Conservation (phyloP, 495 filamentous ascomycete species). For the Entonaema liquescens region DNA sequence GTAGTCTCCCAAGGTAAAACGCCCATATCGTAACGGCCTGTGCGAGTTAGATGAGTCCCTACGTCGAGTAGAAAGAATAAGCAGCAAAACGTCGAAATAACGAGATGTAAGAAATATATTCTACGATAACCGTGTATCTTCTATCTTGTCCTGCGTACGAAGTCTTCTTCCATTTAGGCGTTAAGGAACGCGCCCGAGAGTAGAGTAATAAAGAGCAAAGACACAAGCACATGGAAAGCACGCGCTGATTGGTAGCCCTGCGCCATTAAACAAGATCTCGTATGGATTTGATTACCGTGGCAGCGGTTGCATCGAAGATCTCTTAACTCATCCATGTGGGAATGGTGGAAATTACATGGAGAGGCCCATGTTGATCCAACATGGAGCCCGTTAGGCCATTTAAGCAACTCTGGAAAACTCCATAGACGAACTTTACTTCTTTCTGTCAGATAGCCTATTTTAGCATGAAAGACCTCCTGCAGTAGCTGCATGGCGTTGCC, state of each 20-base stretch:
- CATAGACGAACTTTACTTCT: slow-evolving; percentile 19
- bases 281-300: slow-evolving; percentile 35
- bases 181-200: not conserved
- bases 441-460: slow-evolving; percentile 2
- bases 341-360: slow-evolving; percentile 29
- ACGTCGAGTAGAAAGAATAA: not conserved
- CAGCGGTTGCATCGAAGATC: slow-evolving; percentile 26
- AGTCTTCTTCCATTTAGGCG: not conserved
- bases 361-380: not conserved
- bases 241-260: slow-evolving; percentile 22
- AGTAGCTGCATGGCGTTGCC: slow-evolving; percentile 5
- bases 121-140: not conserved
- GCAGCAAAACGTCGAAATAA: not conserved
- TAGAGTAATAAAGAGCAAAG: not conserved
- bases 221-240: not conserved
- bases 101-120: not conserved
- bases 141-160: no score
- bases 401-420: slow-evolving; percentile 4
- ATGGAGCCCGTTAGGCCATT: not conserved
- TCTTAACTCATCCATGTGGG: slow-evolving; percentile 19
- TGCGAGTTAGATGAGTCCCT: not conserved
- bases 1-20: not conserved
- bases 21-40: not conserved
- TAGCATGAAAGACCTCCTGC: not conserved
- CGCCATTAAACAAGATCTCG: slow-evolving; percentile 33